phyloP scores from a whole-genome alignment of 805 yeast species.

The Ogataea naganishii region DNA sequence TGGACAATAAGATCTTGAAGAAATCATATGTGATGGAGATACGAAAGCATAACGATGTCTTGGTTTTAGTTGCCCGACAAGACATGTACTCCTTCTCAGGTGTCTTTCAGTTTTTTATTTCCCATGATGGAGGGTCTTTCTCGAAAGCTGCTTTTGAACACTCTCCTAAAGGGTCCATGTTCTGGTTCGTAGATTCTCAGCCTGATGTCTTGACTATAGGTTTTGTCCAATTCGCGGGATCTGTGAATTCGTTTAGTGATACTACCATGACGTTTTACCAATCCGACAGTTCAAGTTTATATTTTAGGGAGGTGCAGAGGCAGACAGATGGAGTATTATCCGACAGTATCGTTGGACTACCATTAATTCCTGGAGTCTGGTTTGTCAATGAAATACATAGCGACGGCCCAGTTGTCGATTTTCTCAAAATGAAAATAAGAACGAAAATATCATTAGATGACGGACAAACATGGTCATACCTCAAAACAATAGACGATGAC shows the following conservation, averaged over 20 bases:
- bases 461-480: constrained; percentile 44
- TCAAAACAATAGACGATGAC: constrained; percentile 36
- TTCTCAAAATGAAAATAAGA: constrained; percentile 17
- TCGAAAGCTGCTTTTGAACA: constrained; percentile 30
- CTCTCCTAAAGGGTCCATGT: constrained; percentile 27
- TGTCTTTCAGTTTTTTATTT: constrained; percentile 30
- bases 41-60: constrained; percentile 30
- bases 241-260: constrained; percentile 4
- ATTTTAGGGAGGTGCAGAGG: constrained; percentile 35
- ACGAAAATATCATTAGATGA: constrained; percentile 40
- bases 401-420: constrained; percentile 13
- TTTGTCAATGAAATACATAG: constrained; percentile 32
- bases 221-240: constrained; percentile 18
- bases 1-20: constrained; percentile 3
- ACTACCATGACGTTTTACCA: constrained; percentile 29
- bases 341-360: constrained; percentile 33
- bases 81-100: constrained; percentile 35
- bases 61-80: constrained; percentile 29
- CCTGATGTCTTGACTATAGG: constrained; percentile 32
- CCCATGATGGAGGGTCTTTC: constrained; percentile 37
- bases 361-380: constrained; percentile 55
- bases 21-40: constrained; percentile 22
- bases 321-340: constrained; percentile 29
- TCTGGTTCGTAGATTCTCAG: constrained; percentile 31
- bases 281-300: constrained; percentile 54